Percentiles rank a stretch among this genome's conserved stretches.
Conservation (phyloP, 2,329 filamentous ascomycete genomes). For the Mycosphaerella sp. region DNA sequence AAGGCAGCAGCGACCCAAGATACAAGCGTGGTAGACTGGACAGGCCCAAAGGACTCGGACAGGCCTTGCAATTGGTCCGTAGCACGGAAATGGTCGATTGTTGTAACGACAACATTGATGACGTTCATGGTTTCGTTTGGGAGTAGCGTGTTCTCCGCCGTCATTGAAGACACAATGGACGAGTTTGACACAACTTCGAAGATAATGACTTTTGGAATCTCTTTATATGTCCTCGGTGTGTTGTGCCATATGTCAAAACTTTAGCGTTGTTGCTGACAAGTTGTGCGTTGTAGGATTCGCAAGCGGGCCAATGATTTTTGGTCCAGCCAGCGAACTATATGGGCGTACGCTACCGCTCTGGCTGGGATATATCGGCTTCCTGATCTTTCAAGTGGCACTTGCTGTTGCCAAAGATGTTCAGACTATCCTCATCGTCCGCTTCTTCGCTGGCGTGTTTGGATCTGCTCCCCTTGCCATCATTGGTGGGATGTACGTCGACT, state of each 20-base stretch:
- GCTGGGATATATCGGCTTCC: conserved; percentile 45
- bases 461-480: conserved; percentile 45
- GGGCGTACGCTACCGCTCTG: conserved; percentile 47
- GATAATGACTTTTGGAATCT: conserved; percentile 47
- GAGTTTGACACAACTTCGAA: conserved; percentile 43
- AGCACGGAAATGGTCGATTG: conserved; percentile 10
- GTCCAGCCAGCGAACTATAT: conserved; percentile 49
- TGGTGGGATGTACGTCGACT: conserved; percentile 41
- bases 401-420: conserved; percentile 49
- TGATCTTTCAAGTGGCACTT: conserved; percentile 50
- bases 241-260: not conserved
- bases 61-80: conserved; percentile 4
- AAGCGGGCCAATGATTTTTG: conserved; percentile 9
- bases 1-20: not conserved
- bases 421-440: conserved; percentile 50
- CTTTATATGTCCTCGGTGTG: conserved; percentile 41
- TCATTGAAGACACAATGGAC: conserved; percentile 37
- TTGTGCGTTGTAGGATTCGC: not conserved
- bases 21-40: conserved; percentile 3
- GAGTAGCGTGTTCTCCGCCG: conserved; percentile 40
- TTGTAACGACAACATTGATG: conserved; percentile 10
- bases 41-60: not conserved
- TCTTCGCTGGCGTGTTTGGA: conserved; percentile 48
- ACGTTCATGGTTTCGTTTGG: conserved; percentile 15
- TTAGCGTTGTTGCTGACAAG: not conserved